Evolutionary conservation across 2,329 filamentous ascomycete species (phyloP).

Genomic region (Epichloe glyceriae): DNA sequence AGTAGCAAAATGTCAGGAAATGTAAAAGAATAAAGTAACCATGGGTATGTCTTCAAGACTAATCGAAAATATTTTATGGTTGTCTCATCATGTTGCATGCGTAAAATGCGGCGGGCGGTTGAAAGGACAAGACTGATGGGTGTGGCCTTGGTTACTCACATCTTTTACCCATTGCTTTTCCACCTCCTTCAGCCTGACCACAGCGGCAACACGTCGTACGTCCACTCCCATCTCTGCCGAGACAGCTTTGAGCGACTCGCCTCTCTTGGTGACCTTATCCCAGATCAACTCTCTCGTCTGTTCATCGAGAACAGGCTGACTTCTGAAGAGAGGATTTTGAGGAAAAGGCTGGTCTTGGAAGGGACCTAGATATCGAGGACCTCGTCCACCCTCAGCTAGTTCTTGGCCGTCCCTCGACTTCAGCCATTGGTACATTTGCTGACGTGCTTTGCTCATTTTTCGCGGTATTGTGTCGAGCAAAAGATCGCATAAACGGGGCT

Average conservation of each 20-base stretch:
- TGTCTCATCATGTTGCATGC: constrained; percentile 37
- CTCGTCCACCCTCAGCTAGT: constrained; percentile 13
- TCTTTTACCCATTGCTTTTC: constrained; percentile 65
- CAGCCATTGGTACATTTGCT: constrained; percentile 27
- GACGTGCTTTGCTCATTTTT: constrained; percentile 24
- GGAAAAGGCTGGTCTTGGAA: constrained; percentile 52
- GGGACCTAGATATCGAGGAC: constrained; percentile 26
- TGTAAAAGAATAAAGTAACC: constrained; percentile 45
- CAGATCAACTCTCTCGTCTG: constrained; percentile 62
- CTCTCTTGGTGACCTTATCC: constrained; percentile 48
- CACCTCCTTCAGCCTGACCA: constrained; percentile 73
- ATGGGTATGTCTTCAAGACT: constrained; percentile 97
- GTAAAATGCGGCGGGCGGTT: constrained; percentile 4
- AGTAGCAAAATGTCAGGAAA: constrained; percentile 22
- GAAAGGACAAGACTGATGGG: constrained; percentile 5
- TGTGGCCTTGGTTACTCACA: constrained; percentile 40
- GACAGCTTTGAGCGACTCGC: constrained; percentile 60
- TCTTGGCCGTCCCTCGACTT: constrained; percentile 13
- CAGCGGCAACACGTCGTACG: constrained; percentile 71
- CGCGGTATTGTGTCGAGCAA: constrained; percentile 25
- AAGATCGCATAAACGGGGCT: constrained; percentile 19
- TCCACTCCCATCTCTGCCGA: constrained; percentile 68
- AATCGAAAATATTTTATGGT: constrained; percentile 73
- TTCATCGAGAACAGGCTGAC: constrained; percentile 62
- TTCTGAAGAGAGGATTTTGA: constrained; percentile 56